phyloP scores from a whole-genome alignment of 768 basidiomycete species.

The Suillus paluster region DNA sequence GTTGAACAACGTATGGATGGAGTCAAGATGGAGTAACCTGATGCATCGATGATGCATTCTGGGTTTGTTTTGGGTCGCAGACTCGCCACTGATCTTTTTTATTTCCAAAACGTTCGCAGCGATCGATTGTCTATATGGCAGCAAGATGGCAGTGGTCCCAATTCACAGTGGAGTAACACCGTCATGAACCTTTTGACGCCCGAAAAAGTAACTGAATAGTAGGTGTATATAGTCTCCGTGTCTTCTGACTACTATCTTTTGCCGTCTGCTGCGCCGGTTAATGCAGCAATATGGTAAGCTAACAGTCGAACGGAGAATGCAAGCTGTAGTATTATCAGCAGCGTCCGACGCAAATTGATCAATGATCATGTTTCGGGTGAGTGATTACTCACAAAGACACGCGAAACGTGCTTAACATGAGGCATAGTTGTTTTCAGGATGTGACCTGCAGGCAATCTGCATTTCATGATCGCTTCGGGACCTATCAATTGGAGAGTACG shows the following conservation, averaged over 20 bases:
- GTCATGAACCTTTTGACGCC: neutral
- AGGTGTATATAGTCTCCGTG: neutral
- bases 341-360: neutral
- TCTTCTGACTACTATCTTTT: conserved; percentile 1
- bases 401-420: conserved; percentile 39
- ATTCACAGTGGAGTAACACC: neutral
- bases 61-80: no score
- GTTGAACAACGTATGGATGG: neutral
- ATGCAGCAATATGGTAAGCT: neutral
- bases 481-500: conserved; percentile 20
- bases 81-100: neutral
- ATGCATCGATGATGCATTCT: neutral
- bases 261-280: neutral
- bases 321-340: conserved; percentile 1
- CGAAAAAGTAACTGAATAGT: neutral
- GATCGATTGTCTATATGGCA: conserved; percentile 1
- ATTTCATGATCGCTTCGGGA: conserved; percentile 28
- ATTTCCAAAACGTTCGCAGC: neutral
- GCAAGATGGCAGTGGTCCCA: neutral
- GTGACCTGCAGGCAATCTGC: conserved; percentile 19
- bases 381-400: conserved; percentile 35
- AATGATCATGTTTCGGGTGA: conserved; percentile 17
- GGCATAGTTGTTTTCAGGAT: conserved; percentile 23
- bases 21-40: neutral
- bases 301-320: neutral